Evolutionary conservation across 2,329 filamentous ascomycete species (phyloP).

Genomic region (Fusarium stilboides): DNA sequence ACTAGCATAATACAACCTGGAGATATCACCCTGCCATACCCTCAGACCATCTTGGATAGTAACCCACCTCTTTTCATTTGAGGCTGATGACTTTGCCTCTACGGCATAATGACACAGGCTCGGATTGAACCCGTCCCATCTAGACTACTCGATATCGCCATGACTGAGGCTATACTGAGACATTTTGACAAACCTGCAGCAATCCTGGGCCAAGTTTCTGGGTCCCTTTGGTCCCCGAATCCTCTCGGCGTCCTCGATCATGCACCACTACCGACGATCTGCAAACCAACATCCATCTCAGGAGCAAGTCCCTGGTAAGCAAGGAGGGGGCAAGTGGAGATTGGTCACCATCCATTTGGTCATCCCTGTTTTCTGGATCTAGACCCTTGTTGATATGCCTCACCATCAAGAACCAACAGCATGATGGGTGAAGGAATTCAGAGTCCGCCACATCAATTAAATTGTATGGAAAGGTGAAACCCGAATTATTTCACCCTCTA

Average conservation of each 20-base stretch:
- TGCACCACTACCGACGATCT: conserved; percentile 25
- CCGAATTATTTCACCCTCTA: neutral
- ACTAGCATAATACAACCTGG: neutral
- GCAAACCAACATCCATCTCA: neutral
- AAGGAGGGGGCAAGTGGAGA: neutral
- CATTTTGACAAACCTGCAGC: conserved; percentile 3
- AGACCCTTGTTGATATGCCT: conserved; percentile 16
- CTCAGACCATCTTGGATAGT: neutral
- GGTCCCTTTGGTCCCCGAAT: neutral
- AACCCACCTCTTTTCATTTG: neutral
- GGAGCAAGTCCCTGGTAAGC: neutral
- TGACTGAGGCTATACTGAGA: conserved; percentile 7
- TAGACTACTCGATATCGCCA: neutral
- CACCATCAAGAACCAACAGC: neutral
- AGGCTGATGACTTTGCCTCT: neutral
- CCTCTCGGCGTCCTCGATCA: neutral
- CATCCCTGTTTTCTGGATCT: conserved; percentile 28
- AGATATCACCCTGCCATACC: neutral
- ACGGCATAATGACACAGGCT: rapidly evolving
- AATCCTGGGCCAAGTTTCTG: neutral
- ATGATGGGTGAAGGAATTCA: neutral
- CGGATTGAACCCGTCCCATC: neutral
- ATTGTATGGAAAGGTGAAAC: neutral
- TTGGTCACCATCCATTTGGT: neutral
- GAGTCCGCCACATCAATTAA: neutral